Base-by-base conservation (phyloP, 345 rosid genomes). In the Gossypium longicalyx region DNA sequence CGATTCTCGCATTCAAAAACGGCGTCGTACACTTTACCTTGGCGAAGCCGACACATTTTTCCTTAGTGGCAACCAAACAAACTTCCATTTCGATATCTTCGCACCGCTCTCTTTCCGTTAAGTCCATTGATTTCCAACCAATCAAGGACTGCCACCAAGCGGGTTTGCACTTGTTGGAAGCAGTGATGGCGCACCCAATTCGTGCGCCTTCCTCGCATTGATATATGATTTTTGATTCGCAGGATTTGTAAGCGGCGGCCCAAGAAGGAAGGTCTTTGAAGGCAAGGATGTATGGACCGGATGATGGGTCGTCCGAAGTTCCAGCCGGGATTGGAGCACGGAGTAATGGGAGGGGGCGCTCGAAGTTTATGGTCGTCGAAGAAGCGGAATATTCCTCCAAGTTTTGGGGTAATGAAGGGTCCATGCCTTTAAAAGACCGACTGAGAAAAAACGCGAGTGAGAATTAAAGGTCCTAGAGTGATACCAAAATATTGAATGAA, bases 131-230 rank as follows among this genome's bases (percentile, higher is more conserved):
- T 34, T 81, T 82, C 66, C 47, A 59, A 38, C 84, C 86, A 22
- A 74, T 47, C 3, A 85, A 77, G 61, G 71, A 62, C 27, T 78
- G 81, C 98, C 98, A 94, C 98, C 97, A 93, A 1, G 93, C 87
- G 9, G 89, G 90, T 79, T 87, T 86, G 76, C 99, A 95, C 73
- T 79, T 90, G 38, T 83, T 82, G 25, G 97, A 89, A 0, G 97
- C 97, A 17, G 78, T 66, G 73, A 94, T 81, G 60, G 98, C 91
- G 85, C 98, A 95, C 16, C 98, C 94, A 4, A 95, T 85, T 78
- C 89, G 80, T 12, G 97, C 89, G 0, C 96, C 97, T 45, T 82
- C 90, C 82, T 90, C 89, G 82, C 98, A 95, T 70, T 95, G 97
- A 56, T 80, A 70, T 69, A 81, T 69, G 72, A 95, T 75, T 71